Evolutionary conservation across 73 alveolate species (phyloP).

Genomic region (Paramecium tetraurelia): DNA sequence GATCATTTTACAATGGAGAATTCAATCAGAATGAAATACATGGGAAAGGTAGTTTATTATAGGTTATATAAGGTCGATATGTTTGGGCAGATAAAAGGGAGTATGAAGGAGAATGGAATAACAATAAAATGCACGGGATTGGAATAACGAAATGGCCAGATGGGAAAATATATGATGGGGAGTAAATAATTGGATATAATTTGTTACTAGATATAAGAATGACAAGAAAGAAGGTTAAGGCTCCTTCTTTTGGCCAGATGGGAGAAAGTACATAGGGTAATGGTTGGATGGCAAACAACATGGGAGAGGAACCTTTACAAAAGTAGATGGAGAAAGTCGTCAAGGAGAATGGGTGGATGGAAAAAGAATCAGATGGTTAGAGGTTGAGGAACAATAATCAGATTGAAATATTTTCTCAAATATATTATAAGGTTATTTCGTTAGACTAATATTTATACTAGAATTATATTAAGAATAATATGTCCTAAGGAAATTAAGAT

Average conservation of each 20-base stretch:
- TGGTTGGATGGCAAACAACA: conserved; percentile 65
- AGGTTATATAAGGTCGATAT: conserved; percentile 58
- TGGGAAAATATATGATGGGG: conserved; percentile 75
- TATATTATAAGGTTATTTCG: not conserved
- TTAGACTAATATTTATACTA: not conserved
- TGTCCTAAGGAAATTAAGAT: not conserved
- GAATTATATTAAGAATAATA: not conserved
- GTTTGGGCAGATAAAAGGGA: conserved; percentile 80
- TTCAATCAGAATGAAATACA: conserved; percentile 56
- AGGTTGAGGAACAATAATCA: not conserved
- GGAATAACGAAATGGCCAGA: conserved; percentile 73
- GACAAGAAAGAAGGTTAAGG: conserved; percentile 77
- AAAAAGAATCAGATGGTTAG: conserved; percentile 64
- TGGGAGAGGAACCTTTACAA: conserved; percentile 66
- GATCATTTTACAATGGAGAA: conserved; percentile 72
- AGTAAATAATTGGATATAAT: conserved; percentile 75
- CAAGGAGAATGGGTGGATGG: conserved; percentile 70
- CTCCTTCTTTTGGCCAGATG: conserved; percentile 71
- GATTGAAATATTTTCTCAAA: not conserved
- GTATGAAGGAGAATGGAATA: conserved; percentile 72
- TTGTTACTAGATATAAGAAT: conserved; percentile 73
- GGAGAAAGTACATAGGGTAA: conserved; percentile 65
- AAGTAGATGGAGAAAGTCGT: conserved; percentile 54
- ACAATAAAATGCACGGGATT: conserved; percentile 63
- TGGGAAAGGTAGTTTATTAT: not conserved